These are phyloP conservation scores for Basidiobolus meristosporus DNA, from an alignment of 371 early-diverging fungal species.

Conservation along the genomic window DNA sequence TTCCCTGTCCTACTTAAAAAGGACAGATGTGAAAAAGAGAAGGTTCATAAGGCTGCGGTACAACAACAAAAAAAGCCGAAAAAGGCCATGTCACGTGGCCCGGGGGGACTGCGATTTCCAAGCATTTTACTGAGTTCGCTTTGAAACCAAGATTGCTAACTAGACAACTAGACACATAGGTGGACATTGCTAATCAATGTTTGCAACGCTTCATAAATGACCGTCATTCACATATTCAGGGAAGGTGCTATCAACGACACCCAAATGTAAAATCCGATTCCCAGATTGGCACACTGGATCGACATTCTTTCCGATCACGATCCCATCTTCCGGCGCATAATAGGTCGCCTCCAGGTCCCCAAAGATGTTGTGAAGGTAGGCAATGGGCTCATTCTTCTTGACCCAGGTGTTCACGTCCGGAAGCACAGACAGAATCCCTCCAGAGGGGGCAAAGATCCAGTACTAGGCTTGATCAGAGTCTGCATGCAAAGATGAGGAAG, in stretches of 20 bases:
- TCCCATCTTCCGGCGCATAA: conserved; percentile 66
- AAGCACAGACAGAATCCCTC: conserved; percentile 30
- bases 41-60: too few relatives aligned
- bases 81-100: too few relatives aligned
- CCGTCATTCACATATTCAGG: conserved; percentile 27
- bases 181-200: too few relatives aligned
- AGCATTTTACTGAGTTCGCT: too few relatives aligned
- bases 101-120: too few relatives aligned
- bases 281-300: conserved; percentile 69
- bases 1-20: too few relatives aligned
- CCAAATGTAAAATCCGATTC: conserved; percentile 58
- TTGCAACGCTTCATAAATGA: conserved; percentile 11
- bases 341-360: conserved; percentile 81
- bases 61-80: too few relatives aligned
- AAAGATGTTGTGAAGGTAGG: conserved; percentile 78
- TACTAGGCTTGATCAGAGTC: conserved; percentile 9
- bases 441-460: conserved; percentile 32
- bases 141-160: too few relatives aligned
- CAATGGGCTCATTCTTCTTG: conserved; percentile 70
- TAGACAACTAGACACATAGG: too few relatives aligned
- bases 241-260: conserved; percentile 40
- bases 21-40: too few relatives aligned
- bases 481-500: conserved; percentile 11
- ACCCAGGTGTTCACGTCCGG: conserved; percentile 76
- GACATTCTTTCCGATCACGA: conserved; percentile 39